Conservation (phyloP, 306 rosid species). For the Begonia fuchsioides region DNA sequence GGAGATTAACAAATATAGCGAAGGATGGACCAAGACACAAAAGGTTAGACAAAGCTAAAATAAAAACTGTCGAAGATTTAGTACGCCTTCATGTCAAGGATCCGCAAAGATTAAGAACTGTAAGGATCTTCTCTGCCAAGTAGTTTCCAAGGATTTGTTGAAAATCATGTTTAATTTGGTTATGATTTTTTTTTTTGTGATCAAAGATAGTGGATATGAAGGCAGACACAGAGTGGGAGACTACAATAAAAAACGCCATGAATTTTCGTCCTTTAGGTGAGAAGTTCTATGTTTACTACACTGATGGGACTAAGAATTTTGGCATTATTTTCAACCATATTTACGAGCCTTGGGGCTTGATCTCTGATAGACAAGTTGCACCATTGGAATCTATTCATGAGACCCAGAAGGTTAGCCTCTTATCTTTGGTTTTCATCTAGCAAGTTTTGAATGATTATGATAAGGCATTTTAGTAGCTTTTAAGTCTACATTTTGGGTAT, state of each 20-base stretch:
- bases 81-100: slow-evolving; percentile 61
- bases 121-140: slow-evolving; percentile 14
- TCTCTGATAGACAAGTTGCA: slow-evolving; percentile 54
- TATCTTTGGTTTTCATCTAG: not conserved
- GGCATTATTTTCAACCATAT: slow-evolving; percentile 75
- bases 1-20: slow-evolving; percentile 79
- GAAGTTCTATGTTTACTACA: slow-evolving; percentile 62
- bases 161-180: too few species aligned
- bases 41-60: slow-evolving; percentile 38
- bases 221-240: slow-evolving; percentile 93
- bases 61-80: slow-evolving; percentile 65
- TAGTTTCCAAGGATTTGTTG: too few species aligned
- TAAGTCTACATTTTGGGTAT: too few species aligned
- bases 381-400: slow-evolving; percentile 57
- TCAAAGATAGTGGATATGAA: slow-evolving; percentile 52
- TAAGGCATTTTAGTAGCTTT: too few species aligned
- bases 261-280: slow-evolving; percentile 60
- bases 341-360: slow-evolving; percentile 67
- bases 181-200: too few species aligned
- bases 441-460: not conserved
- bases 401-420: slow-evolving; percentile 45
- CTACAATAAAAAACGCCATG: slow-evolving; percentile 80
- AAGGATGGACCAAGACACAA: slow-evolving; percentile 88
- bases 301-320: slow-evolving; percentile 28
- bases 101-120: slow-evolving; percentile 66